These are phyloP conservation scores for Umbilicus rupestris DNA, from an alignment of 164 flowering plant genomes.

Conservation along the genomic window DNA sequence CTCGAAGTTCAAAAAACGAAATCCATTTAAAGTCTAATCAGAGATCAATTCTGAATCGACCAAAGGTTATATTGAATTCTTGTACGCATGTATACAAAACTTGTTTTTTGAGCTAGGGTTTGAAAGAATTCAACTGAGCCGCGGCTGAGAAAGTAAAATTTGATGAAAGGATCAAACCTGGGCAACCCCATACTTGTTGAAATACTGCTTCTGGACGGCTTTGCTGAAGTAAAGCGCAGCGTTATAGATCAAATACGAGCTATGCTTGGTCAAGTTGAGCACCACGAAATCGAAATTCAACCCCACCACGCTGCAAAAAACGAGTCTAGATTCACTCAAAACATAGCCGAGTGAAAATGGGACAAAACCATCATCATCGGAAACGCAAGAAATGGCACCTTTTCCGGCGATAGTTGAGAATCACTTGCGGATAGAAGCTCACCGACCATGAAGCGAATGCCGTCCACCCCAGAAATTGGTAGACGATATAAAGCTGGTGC, in stretches of 20 bases:
- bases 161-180: slow-evolving; percentile 30
- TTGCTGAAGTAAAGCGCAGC: slow-evolving; percentile 72
- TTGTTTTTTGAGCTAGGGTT: no score
- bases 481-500: slow-evolving; percentile 43
- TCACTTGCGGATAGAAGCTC: slow-evolving; percentile 86
- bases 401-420: slow-evolving; percentile 69
- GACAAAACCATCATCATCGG: not conserved
- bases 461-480: slow-evolving; percentile 63
- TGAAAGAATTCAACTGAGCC: no score
- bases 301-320: slow-evolving; percentile 65
- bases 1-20: no score
- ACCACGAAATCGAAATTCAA: slow-evolving; percentile 75
- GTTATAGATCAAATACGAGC: slow-evolving; percentile 73
- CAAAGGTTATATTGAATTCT: no score
- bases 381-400: slow-evolving; percentile 27
- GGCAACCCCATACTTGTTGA: slow-evolving; percentile 44
- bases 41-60: no score
- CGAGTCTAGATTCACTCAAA: not conserved
- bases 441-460: slow-evolving; percentile 78
- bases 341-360: no score
- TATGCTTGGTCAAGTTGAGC: slow-evolving; percentile 77
- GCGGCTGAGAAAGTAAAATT: not conserved
- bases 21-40: no score
- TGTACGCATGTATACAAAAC: no score
- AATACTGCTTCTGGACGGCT: slow-evolving; percentile 61